Base-by-base conservation (phyloP, 495 filamentous ascomycete genomes). In the Aspergillus kassunensis region DNA sequence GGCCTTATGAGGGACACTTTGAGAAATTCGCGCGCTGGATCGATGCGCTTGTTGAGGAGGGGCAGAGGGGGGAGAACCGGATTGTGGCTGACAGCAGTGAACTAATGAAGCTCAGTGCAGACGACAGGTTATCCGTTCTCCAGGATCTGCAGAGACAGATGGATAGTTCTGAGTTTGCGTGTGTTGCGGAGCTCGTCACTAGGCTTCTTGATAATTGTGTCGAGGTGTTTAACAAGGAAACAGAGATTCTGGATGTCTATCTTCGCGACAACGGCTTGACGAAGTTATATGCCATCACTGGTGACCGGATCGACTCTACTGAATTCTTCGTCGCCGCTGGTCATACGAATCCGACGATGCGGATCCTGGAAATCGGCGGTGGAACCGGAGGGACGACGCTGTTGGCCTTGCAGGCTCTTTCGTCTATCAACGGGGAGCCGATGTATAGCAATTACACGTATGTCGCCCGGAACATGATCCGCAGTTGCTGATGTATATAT, bases 351-450 rank as follows among this genome's bases (percentile, higher is more conserved):
- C 74, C 76, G 0, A 51, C 34, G 3, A 53, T 77, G 30, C 61
- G 65, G 1, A 62, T 79, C 5, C 56, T 79, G n/a, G 77, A 79
- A 51, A 66, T 80, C 20, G 76, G 77, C 7, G 68, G 66, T 4
- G 74, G 74, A 0, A 76, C 75, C 1, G 75, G 71, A 0, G 66
- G 68, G 10, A 51, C 37, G 31, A 68, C 74, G 2, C 39, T 25
- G 0, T 21, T 58, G 25, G 51, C 56, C 20, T 34, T 68, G 21
- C 44, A 47, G 6, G 53, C 21, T 9, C 39, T 70, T 0, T 71
- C 64, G 24, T 70, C 72, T 3, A 11, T 34, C 0, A 30, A 44
- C 11, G 43, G 39, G 8, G 34, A 42, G 16, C 46, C 46, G 6
- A 31, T 49, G 24, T 62, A 59, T 37, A 53, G 54, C 0, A 59